phyloP scores from a whole-genome alignment of 2,329 filamentous ascomycete species.

The Aspergillus fructus region DNA sequence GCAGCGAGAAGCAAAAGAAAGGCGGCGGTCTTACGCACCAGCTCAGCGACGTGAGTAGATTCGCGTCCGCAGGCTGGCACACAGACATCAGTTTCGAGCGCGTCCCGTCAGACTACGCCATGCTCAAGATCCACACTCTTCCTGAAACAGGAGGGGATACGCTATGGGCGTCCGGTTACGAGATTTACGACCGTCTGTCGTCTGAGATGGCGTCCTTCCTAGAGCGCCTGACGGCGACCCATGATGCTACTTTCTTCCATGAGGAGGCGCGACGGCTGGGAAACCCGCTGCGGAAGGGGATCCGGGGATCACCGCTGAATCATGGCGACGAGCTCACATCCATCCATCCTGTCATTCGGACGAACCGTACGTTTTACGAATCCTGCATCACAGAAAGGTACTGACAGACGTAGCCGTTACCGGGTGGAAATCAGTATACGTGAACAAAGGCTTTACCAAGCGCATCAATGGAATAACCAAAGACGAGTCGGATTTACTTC shows the following conservation, averaged over 20 bases:
- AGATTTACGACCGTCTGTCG: conserved; percentile 64
- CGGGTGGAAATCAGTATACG: conserved; percentile 60
- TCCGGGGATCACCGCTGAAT: conserved; percentile 57
- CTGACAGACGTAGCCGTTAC: conserved; percentile 48
- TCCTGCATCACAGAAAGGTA: not conserved
- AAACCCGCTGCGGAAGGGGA: conserved; percentile 40
- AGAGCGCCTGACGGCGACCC: conserved; percentile 58
- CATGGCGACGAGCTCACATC: conserved; percentile 52
- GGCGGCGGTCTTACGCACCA: conserved; percentile 30
- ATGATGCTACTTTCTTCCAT: conserved; percentile 53
- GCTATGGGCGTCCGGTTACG: conserved; percentile 66
- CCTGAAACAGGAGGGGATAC: conserved; percentile 61
- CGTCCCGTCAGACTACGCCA: conserved; percentile 62
- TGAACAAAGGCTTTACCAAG: conserved; percentile 42
- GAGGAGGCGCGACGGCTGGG: conserved; percentile 39
- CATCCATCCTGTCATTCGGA: conserved; percentile 57
- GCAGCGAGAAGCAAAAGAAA: conserved; percentile 56
- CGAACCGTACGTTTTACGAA: conserved; percentile 45
- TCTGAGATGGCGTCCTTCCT: conserved; percentile 57
- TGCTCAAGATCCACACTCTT: conserved; percentile 57
- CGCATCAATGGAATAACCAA: conserved; percentile 47
- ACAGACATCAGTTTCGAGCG: conserved; percentile 67
- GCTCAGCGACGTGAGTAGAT: conserved; percentile 32
- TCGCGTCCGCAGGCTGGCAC: conserved; percentile 52
- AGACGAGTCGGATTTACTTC: conserved; percentile 44